A percentile compares a stretch with the other conserved stretches of the same genome.
Evolutionary conservation across 768 basidiomycete genomes (phyloP).

Genomic region (Termitomyces sp.): DNA sequence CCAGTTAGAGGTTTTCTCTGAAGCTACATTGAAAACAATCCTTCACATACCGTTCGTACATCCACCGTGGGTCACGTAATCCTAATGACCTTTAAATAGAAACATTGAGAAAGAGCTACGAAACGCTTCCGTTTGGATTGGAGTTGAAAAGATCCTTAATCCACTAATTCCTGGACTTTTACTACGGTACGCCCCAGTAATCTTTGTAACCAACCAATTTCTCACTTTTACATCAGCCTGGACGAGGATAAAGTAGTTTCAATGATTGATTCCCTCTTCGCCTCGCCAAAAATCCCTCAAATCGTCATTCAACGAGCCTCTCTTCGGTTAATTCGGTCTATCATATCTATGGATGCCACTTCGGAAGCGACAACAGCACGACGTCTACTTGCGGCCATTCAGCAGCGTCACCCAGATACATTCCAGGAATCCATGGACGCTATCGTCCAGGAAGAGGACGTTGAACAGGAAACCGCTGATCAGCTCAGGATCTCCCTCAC

Average conservation of each 20-base stretch:
- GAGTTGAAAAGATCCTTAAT: conserved; percentile 54
- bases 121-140: conserved; percentile 43
- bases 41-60: conserved; percentile 48
- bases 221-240: conserved; percentile 25
- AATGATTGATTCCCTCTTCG: conserved; percentile 39
- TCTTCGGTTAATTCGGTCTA: conserved; percentile 26
- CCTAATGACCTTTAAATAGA: conserved; percentile 27
- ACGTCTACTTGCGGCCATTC: conserved; percentile 52
- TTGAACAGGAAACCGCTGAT: conserved; percentile 43
- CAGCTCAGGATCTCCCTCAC: conserved; percentile 60
- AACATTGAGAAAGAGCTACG: conserved; percentile 47
- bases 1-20: conserved; percentile 46
- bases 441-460: conserved; percentile 33
- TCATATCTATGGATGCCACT: conserved; percentile 25
- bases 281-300: conserved; percentile 31
- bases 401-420: conserved; percentile 61
- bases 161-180: conserved; percentile 48
- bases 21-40: conserved; percentile 39
- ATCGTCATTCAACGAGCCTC: conserved; percentile 32
- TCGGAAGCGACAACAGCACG: conserved; percentile 25
- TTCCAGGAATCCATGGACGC: conserved; percentile 43
- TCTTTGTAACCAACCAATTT: not conserved
- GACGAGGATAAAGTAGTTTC: conserved; percentile 27
- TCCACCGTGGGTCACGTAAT: not conserved
- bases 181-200: conserved; percentile 26